Conservation (phyloP, 2,329 filamentous ascomycete species). For the Madurella mycetomatis region DNA sequence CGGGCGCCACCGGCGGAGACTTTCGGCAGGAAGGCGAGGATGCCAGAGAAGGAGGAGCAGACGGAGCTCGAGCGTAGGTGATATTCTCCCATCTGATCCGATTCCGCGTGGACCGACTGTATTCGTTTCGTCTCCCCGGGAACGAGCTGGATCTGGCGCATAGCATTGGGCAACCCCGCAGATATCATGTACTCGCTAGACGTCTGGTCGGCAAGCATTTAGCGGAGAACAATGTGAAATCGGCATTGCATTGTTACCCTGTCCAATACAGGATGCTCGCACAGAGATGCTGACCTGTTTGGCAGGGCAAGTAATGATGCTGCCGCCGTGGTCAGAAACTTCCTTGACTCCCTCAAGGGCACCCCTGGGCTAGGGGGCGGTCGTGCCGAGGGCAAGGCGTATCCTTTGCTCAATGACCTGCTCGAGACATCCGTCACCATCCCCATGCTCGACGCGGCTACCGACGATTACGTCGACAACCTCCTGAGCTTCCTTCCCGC, state of each 20-base stretch:
- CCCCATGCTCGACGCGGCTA: constrained; percentile 63
- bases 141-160: constrained; percentile 17
- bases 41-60: constrained; percentile 86
- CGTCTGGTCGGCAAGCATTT: constrained; percentile 11
- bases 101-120: background rate
- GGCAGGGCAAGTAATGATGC: constrained; percentile 49
- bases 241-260: constrained; percentile 11
- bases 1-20: constrained; percentile 86
- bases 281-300: constrained; percentile 16
- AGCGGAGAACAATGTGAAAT: constrained; percentile 21
- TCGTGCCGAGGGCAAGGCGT: constrained; percentile 55
- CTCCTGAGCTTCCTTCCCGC: constrained; percentile 77
- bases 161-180: constrained; percentile 15
- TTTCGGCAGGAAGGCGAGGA: constrained; percentile 84
- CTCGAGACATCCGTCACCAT: constrained; percentile 74
- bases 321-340: constrained; percentile 76
- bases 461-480: constrained; percentile 64
- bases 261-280: background rate
- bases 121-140: background rate
- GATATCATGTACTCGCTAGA: constrained; percentile 26
- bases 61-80: constrained; percentile 99
- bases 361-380: constrained; percentile 39
- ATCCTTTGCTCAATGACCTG: constrained; percentile 81
- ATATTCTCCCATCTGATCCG: constrained; percentile 30
- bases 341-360: constrained; percentile 75